Evolutionary conservation across 2,329 filamentous ascomycete species (phyloP), one percentile per base, ranked within the genome.

Genomic region (Neonectria faginata): DNA sequence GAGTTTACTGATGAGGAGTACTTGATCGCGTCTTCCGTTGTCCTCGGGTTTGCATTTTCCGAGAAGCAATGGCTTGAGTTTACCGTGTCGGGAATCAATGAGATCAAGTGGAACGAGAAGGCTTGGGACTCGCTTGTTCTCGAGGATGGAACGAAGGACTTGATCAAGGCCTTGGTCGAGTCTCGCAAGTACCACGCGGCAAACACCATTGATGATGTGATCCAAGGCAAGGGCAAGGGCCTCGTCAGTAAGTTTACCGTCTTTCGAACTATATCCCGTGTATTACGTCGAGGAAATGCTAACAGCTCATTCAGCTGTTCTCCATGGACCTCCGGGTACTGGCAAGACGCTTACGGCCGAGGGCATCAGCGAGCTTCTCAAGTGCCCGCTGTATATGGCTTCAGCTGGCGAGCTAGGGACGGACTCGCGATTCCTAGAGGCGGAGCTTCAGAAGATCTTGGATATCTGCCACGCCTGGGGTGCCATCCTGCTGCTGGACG

Each of bases 21-120:
- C 25, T 82, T 97, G 6, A 90, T 97, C 53, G 90, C 93, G 2
- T 95, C 92, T 2, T 91, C 94, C 0, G 89, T 97, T 0, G 92
- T 97, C 0, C 85, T 97, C 2, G 94, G 94, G 0, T 97, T 97
- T 72, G 88, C 92, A 1, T 97, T 97, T 76, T 89, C 88, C 1
- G 93, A 97, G 79, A 97, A 97, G 79, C 83, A 93, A 10, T 97
- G 94, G 94, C 86, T 97, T 0, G 93, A 97, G 76, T 93, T 97
- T 72, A 90, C 89, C 0, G 90, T 97, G 20, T 92, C 91, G 0
- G 89, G 90, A 1, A 86, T 97, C 66, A 86, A 88, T 48, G 91
- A 97, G 4, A 95, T 97, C 66, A 85, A 89, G 39, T 97, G 92
- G 92, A 95, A 97, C 73, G 88, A 92, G 45, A 85, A 88, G 14